Evolutionary conservation across 805 yeast species (phyloP), one percentile per base, ranked within the genome.

Genomic region (Ogataea sp.): DNA sequence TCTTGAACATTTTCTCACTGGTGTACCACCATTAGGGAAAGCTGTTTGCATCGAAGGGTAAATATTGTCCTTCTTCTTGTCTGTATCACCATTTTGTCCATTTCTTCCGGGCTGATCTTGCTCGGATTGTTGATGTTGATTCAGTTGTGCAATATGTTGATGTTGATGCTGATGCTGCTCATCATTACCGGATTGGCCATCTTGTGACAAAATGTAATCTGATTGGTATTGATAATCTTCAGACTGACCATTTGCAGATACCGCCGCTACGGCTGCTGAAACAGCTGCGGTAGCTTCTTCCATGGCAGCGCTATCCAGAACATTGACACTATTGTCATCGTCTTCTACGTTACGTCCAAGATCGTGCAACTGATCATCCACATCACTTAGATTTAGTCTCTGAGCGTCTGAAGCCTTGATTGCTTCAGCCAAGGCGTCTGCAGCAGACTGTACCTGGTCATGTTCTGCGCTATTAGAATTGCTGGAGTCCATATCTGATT

Each of bases 1-100:
- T 29, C 73, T 55, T 1, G 72, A 59, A 42, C 73, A 68, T 40
- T 68, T 68, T 47, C 56, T 62, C 8, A 59, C 45, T 8, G 31
- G 41, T n/a, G 26, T 20, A 32, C 34, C n/a, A n/a, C n/a, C 34
- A 20, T 32, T 20, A 6, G 34, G 34, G 8, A 30, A 30, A 9
- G 33, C 18, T 3, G 21, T 17, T 18, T 17, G n/a, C n/a, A n/a
- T n/a, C n/a, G n/a, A n/a, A n/a, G n/a, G n/a, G n/a, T n/a, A n/a
- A n/a, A n/a, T n/a, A n/a, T n/a, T n/a, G n/a, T n/a, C n/a, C n/a
- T n/a, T 30, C 18, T 30, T 30, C 29, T 26, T 26, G 9, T 6
- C 6, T 26, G 5, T 26, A 26, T 26, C 29, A 18, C 23, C 21
- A 18, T 9, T 6, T 17, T 18, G 10, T 15, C n/a, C 31, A n/a